A percentile compares a stretch with the other conserved stretches of the same genome.
These are phyloP conservation scores for Emericellopsis terricola DNA, from an alignment of 495 filamentous ascomycete species.

Conservation along the genomic window DNA sequence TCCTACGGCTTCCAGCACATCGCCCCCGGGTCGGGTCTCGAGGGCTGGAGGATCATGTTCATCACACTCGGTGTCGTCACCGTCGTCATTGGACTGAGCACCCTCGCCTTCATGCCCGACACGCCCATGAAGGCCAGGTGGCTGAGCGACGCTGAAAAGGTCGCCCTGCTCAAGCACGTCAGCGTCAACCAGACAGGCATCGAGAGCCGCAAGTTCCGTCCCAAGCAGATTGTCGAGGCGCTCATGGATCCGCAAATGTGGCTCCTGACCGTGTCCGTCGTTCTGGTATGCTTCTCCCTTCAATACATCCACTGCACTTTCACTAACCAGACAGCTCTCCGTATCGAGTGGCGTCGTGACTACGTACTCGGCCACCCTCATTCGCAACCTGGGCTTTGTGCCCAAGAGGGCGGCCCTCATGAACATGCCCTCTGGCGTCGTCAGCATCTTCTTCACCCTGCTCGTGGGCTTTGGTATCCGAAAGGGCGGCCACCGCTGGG, in stretches of 20 bases:
- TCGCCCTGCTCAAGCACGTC: slow-evolving; percentile 18
- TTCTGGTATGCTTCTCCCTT: slow-evolving; percentile 7
- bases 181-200: slow-evolving; percentile 32
- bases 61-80: slow-evolving; percentile 36
- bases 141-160: slow-evolving; percentile 29
- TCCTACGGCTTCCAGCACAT: slow-evolving; percentile 45
- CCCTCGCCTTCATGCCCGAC: slow-evolving; percentile 31
- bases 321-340: slow-evolving; percentile 9
- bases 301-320: background rate
- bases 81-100: slow-evolving; percentile 24
- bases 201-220: slow-evolving; percentile 31
- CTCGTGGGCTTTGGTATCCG: slow-evolving; percentile 27
- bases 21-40: slow-evolving; percentile 15
- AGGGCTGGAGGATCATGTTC: slow-evolving; percentile 48
- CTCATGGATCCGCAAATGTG: slow-evolving; percentile 16
- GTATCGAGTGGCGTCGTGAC: slow-evolving; percentile 42
- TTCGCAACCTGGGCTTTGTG: slow-evolving; percentile 36
- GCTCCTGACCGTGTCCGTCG: slow-evolving; percentile 10
- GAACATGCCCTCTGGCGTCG: slow-evolving; percentile 38
- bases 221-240: slow-evolving; percentile 18
- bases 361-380: slow-evolving; percentile 42
- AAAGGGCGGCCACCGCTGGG: slow-evolving; percentile 15
- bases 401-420: slow-evolving; percentile 34
- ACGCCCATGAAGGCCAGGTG: slow-evolving; percentile 33
- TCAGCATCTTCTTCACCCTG: slow-evolving; percentile 36